phyloP scores from a whole-genome alignment of 129 eudicot genomes.

The Erigeron canadensis region DNA sequence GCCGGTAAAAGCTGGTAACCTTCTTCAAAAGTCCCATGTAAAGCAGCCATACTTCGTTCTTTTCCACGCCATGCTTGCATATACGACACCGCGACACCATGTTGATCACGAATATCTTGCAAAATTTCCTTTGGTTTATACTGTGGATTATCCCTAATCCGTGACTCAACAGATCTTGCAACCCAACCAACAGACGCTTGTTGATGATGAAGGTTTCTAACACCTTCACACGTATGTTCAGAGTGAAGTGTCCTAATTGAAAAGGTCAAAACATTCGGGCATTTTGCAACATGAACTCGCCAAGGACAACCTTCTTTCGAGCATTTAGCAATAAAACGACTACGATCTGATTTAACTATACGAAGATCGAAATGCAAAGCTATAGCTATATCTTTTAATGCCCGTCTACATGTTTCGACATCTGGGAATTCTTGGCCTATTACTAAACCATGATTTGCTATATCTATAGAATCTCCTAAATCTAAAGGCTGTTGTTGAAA shows the following conservation, averaged over 20 bases:
- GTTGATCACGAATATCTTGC: slow-evolving; percentile 89
- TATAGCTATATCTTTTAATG: slow-evolving; percentile 82
- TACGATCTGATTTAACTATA: slow-evolving; percentile 93
- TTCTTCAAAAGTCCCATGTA: slow-evolving; percentile 96
- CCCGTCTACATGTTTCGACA: slow-evolving; percentile 88
- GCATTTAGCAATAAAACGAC: slow-evolving; percentile 93
- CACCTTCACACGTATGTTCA: slow-evolving; percentile 93
- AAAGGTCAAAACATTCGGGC: slow-evolving; percentile 88
- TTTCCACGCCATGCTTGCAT: slow-evolving; percentile 99
- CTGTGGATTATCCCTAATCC: slow-evolving; percentile 78
- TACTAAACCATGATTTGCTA: slow-evolving; percentile 45
- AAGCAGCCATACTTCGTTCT: slow-evolving; percentile 97
- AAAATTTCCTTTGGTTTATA: slow-evolving; percentile 94
- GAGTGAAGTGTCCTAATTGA: slow-evolving; percentile 72
- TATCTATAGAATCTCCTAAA: slow-evolving; percentile 25
- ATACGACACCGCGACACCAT: slow-evolving; percentile 96
- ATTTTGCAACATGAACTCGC: slow-evolving; percentile 97
- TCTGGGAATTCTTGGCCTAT: slow-evolving; percentile 98
- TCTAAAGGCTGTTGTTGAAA: background rate
- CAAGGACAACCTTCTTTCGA: slow-evolving; percentile 98
- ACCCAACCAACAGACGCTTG: slow-evolving; percentile 99
- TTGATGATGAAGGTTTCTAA: slow-evolving; percentile 85
- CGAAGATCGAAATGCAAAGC: slow-evolving; percentile 88
- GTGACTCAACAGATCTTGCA: slow-evolving; percentile 84
- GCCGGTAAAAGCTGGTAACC: slow-evolving; percentile 82